Base-by-base conservation (phyloP, 805 yeast genomes). In the Tetrapisispora namnaoensis region DNA sequence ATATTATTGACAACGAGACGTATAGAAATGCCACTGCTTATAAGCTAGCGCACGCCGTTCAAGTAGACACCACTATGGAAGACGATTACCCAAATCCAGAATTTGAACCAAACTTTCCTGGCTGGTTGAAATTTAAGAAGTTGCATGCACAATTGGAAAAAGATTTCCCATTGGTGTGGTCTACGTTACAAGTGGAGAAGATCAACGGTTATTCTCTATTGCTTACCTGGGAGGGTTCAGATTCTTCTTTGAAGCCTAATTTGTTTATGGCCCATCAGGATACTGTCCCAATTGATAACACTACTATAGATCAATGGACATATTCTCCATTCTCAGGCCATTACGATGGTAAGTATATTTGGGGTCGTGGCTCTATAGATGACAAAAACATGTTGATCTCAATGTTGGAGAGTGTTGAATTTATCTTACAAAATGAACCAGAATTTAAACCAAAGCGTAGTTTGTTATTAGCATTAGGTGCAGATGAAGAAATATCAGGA, bases 181-280 rank as follows among this genome's bases (percentile, higher is more conserved):
- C 65, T 24, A 59, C 70, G 17, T 66, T 82, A 49, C 69, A 73
- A 37, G 66, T 81, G 11, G 79, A 75, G 46, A 72, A 67, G 30
- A 76, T 85, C 46, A 85, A 86, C 57, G 74, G 77, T 20, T 72
- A 80, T 49, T 91, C 88, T 4, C 65, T 86, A 47, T 70, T 87
- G 4, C 74, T 72, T 59, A 80, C 86, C 21, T 78, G 84, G 77
- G 62, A 74, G 51, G 95, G 95, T 13, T 60, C 76, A 3, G 61
- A 76, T 39, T 30, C 57, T 6, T 51, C 62, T 2, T 65, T 81
- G 54, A 80, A 83, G 61, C 95, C 95, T 13, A 55, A 82, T 17
- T 55, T 87, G 65, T 68, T 86, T 41, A 76, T 84, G 63, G 91
- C 93, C 4, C 96, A 87, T 62, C 87, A 82, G 61, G 95, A 87